Percentiles rank a stretch among this genome's conserved stretches.
phyloP scores from a whole-genome alignment of 1,284 basidiomycete species.

The Chalciporus sp. region DNA sequence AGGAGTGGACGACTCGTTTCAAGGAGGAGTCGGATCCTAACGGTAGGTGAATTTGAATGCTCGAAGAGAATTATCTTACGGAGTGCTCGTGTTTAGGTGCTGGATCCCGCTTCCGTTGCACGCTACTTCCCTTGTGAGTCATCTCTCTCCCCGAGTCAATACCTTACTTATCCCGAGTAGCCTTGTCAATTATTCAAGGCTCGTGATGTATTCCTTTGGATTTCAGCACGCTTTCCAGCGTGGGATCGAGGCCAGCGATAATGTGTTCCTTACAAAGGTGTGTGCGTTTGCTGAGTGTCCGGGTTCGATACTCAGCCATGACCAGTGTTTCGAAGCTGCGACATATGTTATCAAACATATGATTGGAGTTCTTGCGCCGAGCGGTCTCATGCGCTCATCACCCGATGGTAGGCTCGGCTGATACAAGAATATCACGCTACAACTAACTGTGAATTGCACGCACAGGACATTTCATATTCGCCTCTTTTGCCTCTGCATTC shows the following conservation, averaged over 20 bases:
- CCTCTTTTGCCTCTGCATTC: slow-evolving; percentile 84
- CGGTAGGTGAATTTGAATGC: slow-evolving; percentile 38
- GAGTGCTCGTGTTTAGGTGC: slow-evolving; percentile 45
- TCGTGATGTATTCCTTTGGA: slow-evolving; percentile 85
- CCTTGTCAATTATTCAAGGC: slow-evolving; percentile 74
- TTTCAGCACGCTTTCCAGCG: slow-evolving; percentile 80
- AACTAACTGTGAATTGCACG: neutral
- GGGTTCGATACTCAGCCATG: slow-evolving; percentile 3
- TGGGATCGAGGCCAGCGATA: slow-evolving; percentile 62
- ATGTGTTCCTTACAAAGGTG: slow-evolving; percentile 71
- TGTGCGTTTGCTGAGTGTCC: neutral
- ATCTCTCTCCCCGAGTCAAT: neutral
- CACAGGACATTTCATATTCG: slow-evolving; percentile 78
- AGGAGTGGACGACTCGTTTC: slow-evolving; percentile 66
- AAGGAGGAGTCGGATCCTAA: slow-evolving; percentile 54
- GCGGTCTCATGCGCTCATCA: slow-evolving; percentile 79
- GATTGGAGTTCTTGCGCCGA: slow-evolving; percentile 66
- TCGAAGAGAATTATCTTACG: neutral
- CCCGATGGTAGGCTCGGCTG: slow-evolving; percentile 62
- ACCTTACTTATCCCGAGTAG: slow-evolving; percentile 40
- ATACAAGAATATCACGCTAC: neutral
- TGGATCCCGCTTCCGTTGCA: slow-evolving; percentile 63
- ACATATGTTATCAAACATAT: slow-evolving; percentile 67
- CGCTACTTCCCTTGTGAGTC: slow-evolving; percentile 73
- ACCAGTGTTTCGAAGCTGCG: slow-evolving; percentile 71